Conservation (phyloP, 177 flowering plant genomes). For the Telopea speciosissima region DNA sequence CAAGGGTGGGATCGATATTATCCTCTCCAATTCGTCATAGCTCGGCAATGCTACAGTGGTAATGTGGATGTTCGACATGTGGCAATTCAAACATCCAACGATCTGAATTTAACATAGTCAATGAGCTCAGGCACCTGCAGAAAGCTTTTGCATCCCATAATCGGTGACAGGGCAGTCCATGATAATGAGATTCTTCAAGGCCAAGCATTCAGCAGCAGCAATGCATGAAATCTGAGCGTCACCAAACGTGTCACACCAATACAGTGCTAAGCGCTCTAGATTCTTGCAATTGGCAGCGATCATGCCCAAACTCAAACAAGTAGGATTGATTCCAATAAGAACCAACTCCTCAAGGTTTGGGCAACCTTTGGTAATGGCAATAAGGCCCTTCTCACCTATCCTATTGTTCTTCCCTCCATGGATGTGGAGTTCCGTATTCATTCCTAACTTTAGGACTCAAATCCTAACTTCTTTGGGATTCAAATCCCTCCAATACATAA, state of each 20-base stretch:
- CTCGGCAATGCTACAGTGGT: too few relatives aligned
- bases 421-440: constrained; percentile 87
- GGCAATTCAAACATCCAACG: too few relatives aligned
- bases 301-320: constrained; percentile 51
- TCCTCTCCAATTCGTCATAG: too few relatives aligned
- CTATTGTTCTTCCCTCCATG: constrained; percentile 83
- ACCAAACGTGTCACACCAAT: constrained; percentile 80
- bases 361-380: constrained; percentile 58
- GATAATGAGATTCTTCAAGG: constrained; percentile 76
- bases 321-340: constrained; percentile 79
- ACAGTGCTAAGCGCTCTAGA: constrained; percentile 71
- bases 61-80: too few relatives aligned
- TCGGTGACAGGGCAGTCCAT: constrained; percentile 84
- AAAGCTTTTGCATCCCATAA: constrained; percentile 60
- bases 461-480: too few relatives aligned
- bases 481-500: too few relatives aligned
- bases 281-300: constrained; percentile 66
- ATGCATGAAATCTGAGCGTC: constrained; percentile 74
- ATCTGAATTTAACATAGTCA: too few relatives aligned
- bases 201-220: constrained; percentile 57
- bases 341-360: constrained; percentile 79
- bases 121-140: too few relatives aligned
- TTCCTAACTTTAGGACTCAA: too few relatives aligned
- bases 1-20: too few relatives aligned
- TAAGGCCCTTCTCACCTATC: constrained; percentile 80